phyloP scores from a whole-genome alignment of 2,329 filamentous ascomycete genomes.

The Microdochium paspali region DNA sequence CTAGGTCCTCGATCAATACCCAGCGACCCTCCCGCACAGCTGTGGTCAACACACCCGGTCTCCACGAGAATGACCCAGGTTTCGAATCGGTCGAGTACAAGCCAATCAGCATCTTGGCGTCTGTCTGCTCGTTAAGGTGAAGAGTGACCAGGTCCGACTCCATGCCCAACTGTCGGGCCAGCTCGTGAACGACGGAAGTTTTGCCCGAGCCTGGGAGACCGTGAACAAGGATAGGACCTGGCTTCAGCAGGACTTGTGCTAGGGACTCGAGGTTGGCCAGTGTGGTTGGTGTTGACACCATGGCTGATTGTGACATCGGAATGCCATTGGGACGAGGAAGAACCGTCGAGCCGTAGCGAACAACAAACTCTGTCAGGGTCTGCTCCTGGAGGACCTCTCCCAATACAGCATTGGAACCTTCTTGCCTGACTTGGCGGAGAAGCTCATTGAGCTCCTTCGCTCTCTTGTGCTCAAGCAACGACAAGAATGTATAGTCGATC shows the following conservation, averaged over 20 bases:
- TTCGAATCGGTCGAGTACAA: constrained; percentile 85
- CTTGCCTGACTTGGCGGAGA: constrained; percentile 25
- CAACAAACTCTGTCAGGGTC: constrained; percentile 48
- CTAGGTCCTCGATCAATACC: constrained; percentile 95
- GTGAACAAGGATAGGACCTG: constrained; percentile 69
- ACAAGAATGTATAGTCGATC: constrained; percentile 71
- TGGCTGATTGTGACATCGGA: constrained; percentile 34
- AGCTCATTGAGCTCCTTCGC: constrained; percentile 33
- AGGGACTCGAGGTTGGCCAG: constrained; percentile 61
- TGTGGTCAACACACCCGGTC: constrained; percentile 83
- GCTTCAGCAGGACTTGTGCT: constrained; percentile 54
- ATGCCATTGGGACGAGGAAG: constrained; percentile 53
- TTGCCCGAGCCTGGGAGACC: constrained; percentile 85
- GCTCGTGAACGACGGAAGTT: constrained; percentile 74
- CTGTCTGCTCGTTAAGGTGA: constrained; percentile 95
- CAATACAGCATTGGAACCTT: constrained; percentile 7
- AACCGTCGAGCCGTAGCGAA: constrained; percentile 56
- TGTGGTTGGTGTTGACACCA: constrained; percentile 67
- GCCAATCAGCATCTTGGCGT: constrained; percentile 91
- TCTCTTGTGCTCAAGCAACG: constrained; percentile 46
- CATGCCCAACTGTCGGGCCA: constrained; percentile 71
- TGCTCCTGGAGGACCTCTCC: constrained; percentile 19
- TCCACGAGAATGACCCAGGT: constrained; percentile 87
- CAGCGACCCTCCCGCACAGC: constrained; percentile 90
- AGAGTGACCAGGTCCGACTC: constrained; percentile 80